Evolutionary conservation across 1,139 yeast genomes (phyloP), one percentile per base, ranked within the genome.

Genomic region (Hansenula lynferdii): DNA sequence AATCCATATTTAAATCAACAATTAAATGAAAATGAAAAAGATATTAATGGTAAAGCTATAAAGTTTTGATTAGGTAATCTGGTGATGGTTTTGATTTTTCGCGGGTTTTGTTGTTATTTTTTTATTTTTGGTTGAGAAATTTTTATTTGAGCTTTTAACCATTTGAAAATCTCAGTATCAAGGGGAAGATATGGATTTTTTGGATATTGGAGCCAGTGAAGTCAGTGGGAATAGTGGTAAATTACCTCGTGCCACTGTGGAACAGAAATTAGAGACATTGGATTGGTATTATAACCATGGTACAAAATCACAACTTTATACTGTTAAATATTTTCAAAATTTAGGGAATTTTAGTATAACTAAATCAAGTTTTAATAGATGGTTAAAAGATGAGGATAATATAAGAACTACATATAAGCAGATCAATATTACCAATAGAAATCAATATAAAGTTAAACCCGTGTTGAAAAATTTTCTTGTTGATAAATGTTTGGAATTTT

Each of bases 291-390:
- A 46, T 21, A 31, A 43, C 3, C 51, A 60, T 20, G 56, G 55
- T 14, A 51, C 54, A 14, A 53, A 50, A 38, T 53, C 60, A 4
- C 67, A 62, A 37, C 56, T 57, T 27, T 46, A 43, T 22, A 60
- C 67, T 0, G 64, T 61, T 5, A 38, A 41, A 6, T 54, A 56
- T 43, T 64, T 64, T 45, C 43, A 48, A 24, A 39, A 40, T 3
- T 22, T 50, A 31, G 51, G 49, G 4, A 47, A 49, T 21, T 64
- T 64, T 39, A 44, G 59, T 4, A 54, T 64, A 6, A 57, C 68
- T 0, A 59, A 56, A 41, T 57, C 67, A 3, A 58, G 63, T 9
- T 48, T 62, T 39, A 60, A 59, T 41, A 49, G 67, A 41, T 64
- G 69, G 69, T 48, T 60, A 5, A 45, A 56, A 28, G 54, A 51